These are phyloP conservation scores for Pseudohyphozyma bogoriensis DNA, from an alignment of 768 basidiomycete genomes.

Conservation along the genomic window DNA sequence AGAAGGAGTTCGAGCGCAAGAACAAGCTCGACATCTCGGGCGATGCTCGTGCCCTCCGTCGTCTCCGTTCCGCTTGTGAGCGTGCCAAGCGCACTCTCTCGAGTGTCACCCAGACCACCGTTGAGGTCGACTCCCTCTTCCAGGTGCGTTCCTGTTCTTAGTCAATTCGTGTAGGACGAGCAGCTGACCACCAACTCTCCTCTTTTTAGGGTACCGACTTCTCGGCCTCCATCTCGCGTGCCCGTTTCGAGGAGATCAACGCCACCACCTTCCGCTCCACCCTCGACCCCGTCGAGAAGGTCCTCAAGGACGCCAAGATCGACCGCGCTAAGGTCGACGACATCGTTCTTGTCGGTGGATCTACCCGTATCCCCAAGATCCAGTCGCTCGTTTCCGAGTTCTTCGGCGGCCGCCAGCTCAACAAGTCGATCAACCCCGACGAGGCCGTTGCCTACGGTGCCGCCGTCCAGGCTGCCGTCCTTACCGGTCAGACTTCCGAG, in stretches of 20 bases:
- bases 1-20: conserved; percentile 98
- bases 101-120: conserved; percentile 94
- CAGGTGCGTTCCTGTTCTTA: conserved; percentile 48
- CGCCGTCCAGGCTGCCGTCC: conserved; percentile 97
- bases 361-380: conserved; percentile 99
- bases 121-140: conserved; percentile 97
- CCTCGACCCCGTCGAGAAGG: conserved; percentile 95
- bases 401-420: conserved; percentile 94
- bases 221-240: conserved; percentile 96
- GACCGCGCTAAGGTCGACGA: conserved; percentile 68
- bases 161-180: no score
- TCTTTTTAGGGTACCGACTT: conserved; percentile 87
- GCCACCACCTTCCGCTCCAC: conserved; percentile 91
- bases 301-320: conserved; percentile 98
- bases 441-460: conserved; percentile 99
- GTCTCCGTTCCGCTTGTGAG: conserved; percentile 93
- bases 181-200: not conserved
- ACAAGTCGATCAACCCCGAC: conserved; percentile 99
- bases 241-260: conserved; percentile 99
- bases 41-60: conserved; percentile 90
- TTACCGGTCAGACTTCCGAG: conserved; percentile 96
- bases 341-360: conserved; percentile 98
- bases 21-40: conserved; percentile 93
- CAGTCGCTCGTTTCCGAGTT: conserved; percentile 96
- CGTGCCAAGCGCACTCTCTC: conserved; percentile 99